These are phyloP conservation scores for Dactylellina drechsleri DNA, from an alignment of 2,329 filamentous ascomycete genomes.

Conservation along the genomic window DNA sequence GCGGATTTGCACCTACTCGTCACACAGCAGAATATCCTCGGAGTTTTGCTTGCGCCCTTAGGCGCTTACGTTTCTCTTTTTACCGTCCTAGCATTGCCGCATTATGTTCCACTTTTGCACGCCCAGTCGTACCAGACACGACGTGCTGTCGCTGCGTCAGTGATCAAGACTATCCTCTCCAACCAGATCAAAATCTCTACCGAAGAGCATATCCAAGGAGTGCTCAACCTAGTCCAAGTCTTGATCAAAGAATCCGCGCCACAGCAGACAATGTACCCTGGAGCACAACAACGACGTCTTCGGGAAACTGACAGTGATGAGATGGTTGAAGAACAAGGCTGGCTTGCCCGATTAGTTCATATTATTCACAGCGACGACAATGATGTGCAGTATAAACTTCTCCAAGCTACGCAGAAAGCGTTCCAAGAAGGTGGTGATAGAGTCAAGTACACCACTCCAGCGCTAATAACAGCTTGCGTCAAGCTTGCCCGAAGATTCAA, in stretches of 20 bases:
- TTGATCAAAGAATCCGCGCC: constrained; percentile 87
- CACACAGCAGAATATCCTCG: constrained; percentile 87
- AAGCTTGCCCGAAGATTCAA: constrained; percentile 91
- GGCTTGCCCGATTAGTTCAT: constrained; percentile 92
- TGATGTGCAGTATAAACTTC: constrained; percentile 90
- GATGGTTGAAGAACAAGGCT: constrained; percentile 97
- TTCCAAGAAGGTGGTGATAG: constrained; percentile 93
- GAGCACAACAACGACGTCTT: constrained; percentile 70
- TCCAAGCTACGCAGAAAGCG: constrained; percentile 86
- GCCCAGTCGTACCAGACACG: constrained; percentile 93
- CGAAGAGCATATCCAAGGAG: constrained; percentile 82
- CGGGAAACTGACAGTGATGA: constrained; percentile 90
- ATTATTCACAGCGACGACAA: constrained; percentile 84
- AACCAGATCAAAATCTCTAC: constrained; percentile 83
- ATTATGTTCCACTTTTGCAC: constrained; percentile 87
- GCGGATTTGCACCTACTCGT: constrained; percentile 90
- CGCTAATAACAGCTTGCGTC: constrained; percentile 87
- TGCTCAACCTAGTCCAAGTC: constrained; percentile 87
- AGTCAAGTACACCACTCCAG: constrained; percentile 93
- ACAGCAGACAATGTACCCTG: constrained; percentile 84
- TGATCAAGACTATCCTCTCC: constrained; percentile 82
- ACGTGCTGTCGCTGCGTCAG: constrained; percentile 87
- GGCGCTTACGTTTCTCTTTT: constrained; percentile 93
- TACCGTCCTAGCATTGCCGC: constrained; percentile 91
- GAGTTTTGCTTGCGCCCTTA: constrained; percentile 87